Conservation (phyloP, 352 stramenopile species). For the Detonula confervacea region DNA sequence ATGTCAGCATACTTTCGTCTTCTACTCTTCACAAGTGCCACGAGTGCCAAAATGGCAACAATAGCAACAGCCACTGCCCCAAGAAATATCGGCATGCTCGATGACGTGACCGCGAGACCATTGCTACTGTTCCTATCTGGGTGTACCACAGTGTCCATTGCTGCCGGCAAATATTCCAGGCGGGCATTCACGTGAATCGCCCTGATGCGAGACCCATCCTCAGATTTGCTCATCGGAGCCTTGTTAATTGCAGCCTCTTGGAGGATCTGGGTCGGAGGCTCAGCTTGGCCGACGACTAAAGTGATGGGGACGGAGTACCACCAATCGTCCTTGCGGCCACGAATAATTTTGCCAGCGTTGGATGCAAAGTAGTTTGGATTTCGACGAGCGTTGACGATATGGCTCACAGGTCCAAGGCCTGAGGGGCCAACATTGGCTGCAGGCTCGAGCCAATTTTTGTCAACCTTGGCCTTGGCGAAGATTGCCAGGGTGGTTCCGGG, state of each 20-base stretch:
- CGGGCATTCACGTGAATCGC: constrained; percentile 48
- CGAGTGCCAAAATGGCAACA: constrained; percentile 3
- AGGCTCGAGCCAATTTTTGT: constrained; percentile 71
- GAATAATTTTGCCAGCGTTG: constrained; percentile 65
- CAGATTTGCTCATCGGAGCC: constrained; percentile 22
- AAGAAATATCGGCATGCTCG: constrained; percentile 9
- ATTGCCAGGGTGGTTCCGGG: constrained; percentile 61
- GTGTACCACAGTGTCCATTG: constrained; percentile 13
- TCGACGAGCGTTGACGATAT: constrained; percentile 82
- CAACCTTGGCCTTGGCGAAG: constrained; percentile 71
- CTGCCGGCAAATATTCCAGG: constrained; percentile 7
- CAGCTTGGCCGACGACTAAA: constrained; percentile 47
- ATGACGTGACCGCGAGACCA: too few relatives aligned
- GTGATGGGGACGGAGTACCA: constrained; percentile 66
- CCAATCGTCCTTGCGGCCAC: constrained; percentile 64
- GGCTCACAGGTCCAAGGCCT: constrained; percentile 61
- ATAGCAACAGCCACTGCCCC: neutral
- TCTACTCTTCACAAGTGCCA: constrained; percentile 4
- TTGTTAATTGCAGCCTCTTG: constrained; percentile 28
- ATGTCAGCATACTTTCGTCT: neutral
- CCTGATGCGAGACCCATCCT: constrained; percentile 1
- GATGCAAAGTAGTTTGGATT: constrained; percentile 75
- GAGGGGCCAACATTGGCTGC: constrained; percentile 31
- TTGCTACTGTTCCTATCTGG: neutral
- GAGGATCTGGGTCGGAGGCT: constrained; percentile 20